A percentile compares a stretch with the other conserved stretches of the same genome.
These are phyloP conservation scores for Coniochaeta hoffmannii DNA, from an alignment of 2,329 filamentous ascomycete species.

Conservation along the genomic window DNA sequence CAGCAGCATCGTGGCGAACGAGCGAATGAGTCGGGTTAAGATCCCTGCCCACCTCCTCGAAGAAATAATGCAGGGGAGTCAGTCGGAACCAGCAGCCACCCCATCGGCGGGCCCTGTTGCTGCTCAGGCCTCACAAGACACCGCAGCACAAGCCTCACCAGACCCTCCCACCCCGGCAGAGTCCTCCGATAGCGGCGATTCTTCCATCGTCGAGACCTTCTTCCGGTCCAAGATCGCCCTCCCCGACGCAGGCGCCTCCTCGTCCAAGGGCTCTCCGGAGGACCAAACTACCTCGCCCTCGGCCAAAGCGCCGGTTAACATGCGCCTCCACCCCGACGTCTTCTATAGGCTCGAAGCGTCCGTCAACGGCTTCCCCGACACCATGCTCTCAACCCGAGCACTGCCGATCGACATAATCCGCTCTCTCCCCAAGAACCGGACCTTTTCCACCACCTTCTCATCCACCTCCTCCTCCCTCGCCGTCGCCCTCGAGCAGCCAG, in stretches of 20 bases:
- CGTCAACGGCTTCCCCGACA: conserved; percentile 50
- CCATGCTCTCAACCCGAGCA: conserved; percentile 48
- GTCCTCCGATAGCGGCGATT: background rate
- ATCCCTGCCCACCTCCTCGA: background rate
- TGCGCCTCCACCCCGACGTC: conserved; percentile 45
- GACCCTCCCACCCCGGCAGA: background rate
- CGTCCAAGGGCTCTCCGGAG: background rate
- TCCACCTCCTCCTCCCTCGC: conserved; percentile 3
- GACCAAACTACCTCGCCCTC: conserved; percentile 1
- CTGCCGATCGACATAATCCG: conserved; percentile 52
- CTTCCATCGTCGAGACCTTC: background rate
- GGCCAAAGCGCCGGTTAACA: conserved; percentile 15
- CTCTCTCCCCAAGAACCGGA: conserved; percentile 44
- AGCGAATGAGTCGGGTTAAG: background rate
- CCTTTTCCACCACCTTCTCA: conserved; percentile 23
- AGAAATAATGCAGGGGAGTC: background rate
- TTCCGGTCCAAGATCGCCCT: background rate
- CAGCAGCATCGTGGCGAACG: background rate
- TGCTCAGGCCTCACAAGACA: too few species aligned
- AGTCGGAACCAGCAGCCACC: too few species aligned
- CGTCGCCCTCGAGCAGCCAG: background rate
- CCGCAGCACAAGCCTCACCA: background rate
- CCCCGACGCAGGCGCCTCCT: background rate
- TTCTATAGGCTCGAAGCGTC: conserved; percentile 47
- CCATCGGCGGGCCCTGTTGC: too few species aligned